Evolutionary conservation across 2,329 filamentous ascomycete genomes (phyloP).

Genomic region (Leptodontidium sp.): DNA sequence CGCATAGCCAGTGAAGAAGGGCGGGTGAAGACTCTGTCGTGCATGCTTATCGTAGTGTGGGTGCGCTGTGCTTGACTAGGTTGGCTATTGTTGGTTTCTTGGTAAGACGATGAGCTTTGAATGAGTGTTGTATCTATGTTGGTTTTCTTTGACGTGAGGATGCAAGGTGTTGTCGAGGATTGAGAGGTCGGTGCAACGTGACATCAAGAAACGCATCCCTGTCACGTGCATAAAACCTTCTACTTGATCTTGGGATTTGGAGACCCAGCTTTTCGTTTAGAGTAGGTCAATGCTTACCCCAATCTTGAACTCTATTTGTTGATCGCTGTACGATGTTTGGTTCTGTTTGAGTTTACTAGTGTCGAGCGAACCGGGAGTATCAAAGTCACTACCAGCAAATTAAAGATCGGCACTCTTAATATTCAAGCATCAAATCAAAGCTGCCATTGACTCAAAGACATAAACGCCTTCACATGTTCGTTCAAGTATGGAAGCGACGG

Average conservation of each 20-base stretch:
- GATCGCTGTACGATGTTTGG: not conserved
- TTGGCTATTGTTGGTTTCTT: slow-evolving; percentile 3
- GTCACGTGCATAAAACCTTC: slow-evolving; percentile 2
- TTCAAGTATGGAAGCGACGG: not conserved
- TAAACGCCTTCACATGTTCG: not conserved
- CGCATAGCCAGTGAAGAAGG: not conserved
- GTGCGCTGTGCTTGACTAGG: not conserved
- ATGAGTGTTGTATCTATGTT: not conserved
- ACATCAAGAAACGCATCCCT: too few species aligned
- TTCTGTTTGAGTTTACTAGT: not conserved
- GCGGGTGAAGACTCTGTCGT: slow-evolving; percentile 7
- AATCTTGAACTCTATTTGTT: slow-evolving; percentile 10
- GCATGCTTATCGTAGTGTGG: slow-evolving; percentile 5
- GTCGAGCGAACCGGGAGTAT: not conserved
- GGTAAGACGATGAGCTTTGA: not conserved
- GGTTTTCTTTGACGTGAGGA: not conserved
- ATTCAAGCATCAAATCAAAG: not conserved
- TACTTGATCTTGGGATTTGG: not conserved
- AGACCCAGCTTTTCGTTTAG: slow-evolving; percentile 1
- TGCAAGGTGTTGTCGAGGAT: slow-evolving; percentile 1
- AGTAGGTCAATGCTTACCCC: slow-evolving; percentile 8
- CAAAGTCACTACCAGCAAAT: not conserved
- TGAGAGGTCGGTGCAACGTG: not conserved
- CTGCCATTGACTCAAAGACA: not conserved
- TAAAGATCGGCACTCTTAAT: slow-evolving; percentile 1